These are phyloP conservation scores for Saccharomyces paradoxus DNA, from an alignment of 805 yeast species.

Conservation along the genomic window DNA sequence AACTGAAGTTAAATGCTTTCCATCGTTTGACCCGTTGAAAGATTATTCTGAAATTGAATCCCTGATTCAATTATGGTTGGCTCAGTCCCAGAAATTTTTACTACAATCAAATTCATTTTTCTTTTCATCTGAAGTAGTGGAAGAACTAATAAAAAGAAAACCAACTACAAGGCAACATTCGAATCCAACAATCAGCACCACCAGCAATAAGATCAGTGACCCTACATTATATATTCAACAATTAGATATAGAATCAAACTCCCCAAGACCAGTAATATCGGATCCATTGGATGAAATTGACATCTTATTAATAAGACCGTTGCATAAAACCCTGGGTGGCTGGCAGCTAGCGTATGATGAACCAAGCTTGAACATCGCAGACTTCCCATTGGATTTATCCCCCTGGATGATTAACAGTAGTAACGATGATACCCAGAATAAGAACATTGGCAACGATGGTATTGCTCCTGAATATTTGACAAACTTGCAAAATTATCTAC, in stretches of 20 bases:
- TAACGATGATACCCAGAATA: slow-evolving; percentile 1
- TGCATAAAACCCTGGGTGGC: slow-evolving; percentile 11
- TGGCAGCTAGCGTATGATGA: slow-evolving; percentile 30
- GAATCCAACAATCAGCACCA: not conserved
- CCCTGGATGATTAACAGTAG: slow-evolving; percentile 15
- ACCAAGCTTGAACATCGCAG: slow-evolving; percentile 25
- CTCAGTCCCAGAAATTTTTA: slow-evolving; percentile 18
- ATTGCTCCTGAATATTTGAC: not conserved
- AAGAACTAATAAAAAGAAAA: slow-evolving; percentile 16
- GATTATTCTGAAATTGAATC: slow-evolving; percentile 19
- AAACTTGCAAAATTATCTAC: not conserved
- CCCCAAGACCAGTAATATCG: slow-evolving; percentile 1
- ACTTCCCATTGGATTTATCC: slow-evolving; percentile 19
- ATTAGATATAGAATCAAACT: slow-evolving; percentile 3
- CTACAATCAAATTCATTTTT: slow-evolving; percentile 21
- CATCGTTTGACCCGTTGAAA: slow-evolving; percentile 8
- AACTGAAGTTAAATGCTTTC: slow-evolving; percentile 7
- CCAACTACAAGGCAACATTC: slow-evolving; percentile 8
- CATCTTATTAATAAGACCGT: slow-evolving; percentile 22
- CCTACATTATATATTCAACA: slow-evolving; percentile 2
- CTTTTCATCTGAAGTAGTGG: slow-evolving; percentile 22
- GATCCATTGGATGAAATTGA: slow-evolving; percentile 19
- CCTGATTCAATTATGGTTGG: slow-evolving; percentile 21
- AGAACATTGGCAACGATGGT: not conserved
- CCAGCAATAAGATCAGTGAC: not conserved